These are phyloP conservation scores for Phaeosphaeriaceae sp. DNA, from an alignment of 2,329 filamentous ascomycete species.

Conservation along the genomic window DNA sequence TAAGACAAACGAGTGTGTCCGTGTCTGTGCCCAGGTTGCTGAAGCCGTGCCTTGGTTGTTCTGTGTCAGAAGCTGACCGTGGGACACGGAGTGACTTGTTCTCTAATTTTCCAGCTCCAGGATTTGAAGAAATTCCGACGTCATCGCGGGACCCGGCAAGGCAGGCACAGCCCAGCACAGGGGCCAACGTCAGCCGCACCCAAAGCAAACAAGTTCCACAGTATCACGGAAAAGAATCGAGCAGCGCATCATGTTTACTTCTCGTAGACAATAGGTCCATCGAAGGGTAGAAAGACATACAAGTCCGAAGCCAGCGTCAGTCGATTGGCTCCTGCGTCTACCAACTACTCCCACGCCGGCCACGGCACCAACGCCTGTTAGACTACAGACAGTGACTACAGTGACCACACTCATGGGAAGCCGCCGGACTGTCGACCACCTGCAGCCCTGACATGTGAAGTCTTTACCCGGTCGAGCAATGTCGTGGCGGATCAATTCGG, in stretches of 20 bases:
- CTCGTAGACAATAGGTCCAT: background rate
- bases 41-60: constrained; percentile 1
- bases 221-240: background rate
- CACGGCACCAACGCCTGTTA: background rate
- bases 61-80: background rate
- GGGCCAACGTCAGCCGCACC: constrained; percentile 1
- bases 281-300: background rate
- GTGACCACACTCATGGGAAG: background rate
- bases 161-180: constrained; percentile 4
- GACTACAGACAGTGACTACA: background rate
- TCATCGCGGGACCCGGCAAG: constrained; percentile 8
- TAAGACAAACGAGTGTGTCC: constrained; percentile 7
- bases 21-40: background rate
- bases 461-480: background rate
- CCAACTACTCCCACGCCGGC: background rate
- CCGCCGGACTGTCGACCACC: background rate
- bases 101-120: constrained; percentile 8
- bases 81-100: constrained; percentile 1
- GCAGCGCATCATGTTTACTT: background rate
- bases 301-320: background rate
- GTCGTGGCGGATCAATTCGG: background rate
- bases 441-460: background rate
- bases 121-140: constrained; percentile 7
- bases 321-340: background rate
- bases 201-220: background rate